Base-by-base conservation (phyloP, 768 basidiomycete genomes). In the Suillus paluster region DNA sequence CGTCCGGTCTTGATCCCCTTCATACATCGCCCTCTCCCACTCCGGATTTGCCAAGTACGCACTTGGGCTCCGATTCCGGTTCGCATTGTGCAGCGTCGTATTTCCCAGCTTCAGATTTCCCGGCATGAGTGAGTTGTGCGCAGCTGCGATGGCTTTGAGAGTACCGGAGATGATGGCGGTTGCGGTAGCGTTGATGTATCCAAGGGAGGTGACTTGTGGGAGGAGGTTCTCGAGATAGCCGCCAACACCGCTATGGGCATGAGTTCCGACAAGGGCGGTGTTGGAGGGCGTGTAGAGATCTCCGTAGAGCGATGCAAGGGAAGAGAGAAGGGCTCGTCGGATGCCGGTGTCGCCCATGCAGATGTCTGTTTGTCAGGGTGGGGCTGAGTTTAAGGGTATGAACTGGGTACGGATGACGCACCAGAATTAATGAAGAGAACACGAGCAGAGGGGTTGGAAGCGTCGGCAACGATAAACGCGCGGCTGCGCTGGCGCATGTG, bases 301-400 rank as follows among this genome's bases (percentile, higher is more conserved):
- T 2, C 88, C 85, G 69, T 83, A 90, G 48, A 81, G 74, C 11
- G 79, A 64, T 8, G 86, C 80, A 11, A 93, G 80, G 44, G 82
- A 75, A 5, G 80, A 70, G 33, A 93, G 82, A 66, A 94, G 86
- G 15, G 85, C 83, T 30, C 90, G 85, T 36, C 91, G 87, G 41
- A 91, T 77, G 27, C 90, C 91, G 3, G 84, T 86, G 73, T 92
- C 92, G 12, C 91, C 91, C 88, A 92, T 91, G 45, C 86, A 89
- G 56, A 92, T 91, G 70, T 94, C 91, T 54, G 11, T 23, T 54
- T 54, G 34, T 23, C 15, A 15, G 0, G 23, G 21, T 23, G 5
- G 4, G 15, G 87, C 63, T 41, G 39, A 21, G 48, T 30, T 17
- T 7, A 59, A 60, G 17, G 23, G 39, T 36, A 34, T 9, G 19